Evolutionary conservation across 1,284 basidiomycete species (phyloP), one percentile per base, ranked within the genome.

Genomic region (Ganoderma sinense): DNA sequence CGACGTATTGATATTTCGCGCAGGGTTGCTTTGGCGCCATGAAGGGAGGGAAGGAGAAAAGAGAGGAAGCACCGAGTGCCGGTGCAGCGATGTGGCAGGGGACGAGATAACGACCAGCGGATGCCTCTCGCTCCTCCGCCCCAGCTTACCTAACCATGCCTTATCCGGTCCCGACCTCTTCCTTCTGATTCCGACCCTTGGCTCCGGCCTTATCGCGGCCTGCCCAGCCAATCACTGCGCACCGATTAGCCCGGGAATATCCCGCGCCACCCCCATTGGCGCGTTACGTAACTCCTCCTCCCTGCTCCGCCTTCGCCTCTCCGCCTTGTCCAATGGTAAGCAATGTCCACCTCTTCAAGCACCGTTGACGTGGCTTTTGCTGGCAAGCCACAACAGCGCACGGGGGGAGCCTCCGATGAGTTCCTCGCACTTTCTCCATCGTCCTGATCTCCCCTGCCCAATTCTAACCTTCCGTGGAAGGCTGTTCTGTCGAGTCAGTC

Each of bases 1-100:
- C 84, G 73, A 93, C 87, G 84, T 92, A 93, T 84, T 92, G 87
- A 79, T 91, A 92, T 79, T 90, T 91, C 74, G 87, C 86, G 79
- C 88, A 90, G 75, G 87, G 84, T 71, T 87, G 86, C 78, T 89
- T 89, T 76, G 86, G 85, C 75, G 90, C 88, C 91, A 92, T 91
- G 78, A 79, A 85, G 74, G 65, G 56, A 56, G 63, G 62, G 60
- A 66, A 64, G 70, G 64, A 62, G 67, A 71, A 65, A 70, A 66
- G 62, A 67, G 70, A 68, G 68, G 64, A 70, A 68, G 65, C 66
- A 73, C 69, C 71, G 59, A 64, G 31, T n/a, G 67, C 64, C 51
- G 69, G 66, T 58, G 72, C 72, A 66, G 70, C 65, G 66, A 67
- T 59, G 65, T 68, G 68, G 70, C 70, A 69, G 61, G 61, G 36